Evolutionary conservation across 2,329 filamentous ascomycete species (phyloP), one percentile per base, ranked within the genome.

Genomic region (Nothophoma quercina): DNA sequence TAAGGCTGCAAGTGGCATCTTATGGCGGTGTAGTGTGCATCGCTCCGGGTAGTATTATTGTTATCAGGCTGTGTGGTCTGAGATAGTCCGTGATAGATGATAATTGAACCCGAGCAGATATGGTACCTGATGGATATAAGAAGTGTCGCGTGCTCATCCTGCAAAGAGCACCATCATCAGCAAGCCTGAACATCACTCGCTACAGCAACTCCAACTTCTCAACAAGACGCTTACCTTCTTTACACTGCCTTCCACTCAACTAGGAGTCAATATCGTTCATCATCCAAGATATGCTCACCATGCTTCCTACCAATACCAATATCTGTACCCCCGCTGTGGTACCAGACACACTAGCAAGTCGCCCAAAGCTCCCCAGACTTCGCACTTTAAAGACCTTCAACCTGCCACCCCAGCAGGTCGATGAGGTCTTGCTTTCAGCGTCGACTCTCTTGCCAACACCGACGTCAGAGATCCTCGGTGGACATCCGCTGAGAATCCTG

Each of bases 401-500:
- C 32, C 40, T 65, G 10, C 58, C 61, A 26, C 35, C 30, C 18
- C 53, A 56, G 26, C 54, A 59, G 23, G 56, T 60, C n/a, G 61
- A 64, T 13, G 56, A 61, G 7, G 30, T 63, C 1, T 44, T 62
- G 19, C 48, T 55, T 26, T 63, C 59, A 4, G 54, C 58, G n/a
- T 60, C 66, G 2, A 55, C 56, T 12, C 45, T 59, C 2, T 25
- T 61, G 18, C 46, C 55, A 1, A 65, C 60, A 19, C 66, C 63
- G 29, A 62, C 56, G 2, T 64, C 63, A 26, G 60, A 69, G 26
- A 49, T 63, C 10, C 42, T 67, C 2, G 43, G 47, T 21, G 62
- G 55, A 16, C 59, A 62, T 29, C 59, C 62, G 19, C 53, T 70
- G 7, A 55, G 69, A 26, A 71, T 83, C 19, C 74, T 83, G 40